Conservation (phyloP, 306 rosid species). For the Astragalus membranaceus region DNA sequence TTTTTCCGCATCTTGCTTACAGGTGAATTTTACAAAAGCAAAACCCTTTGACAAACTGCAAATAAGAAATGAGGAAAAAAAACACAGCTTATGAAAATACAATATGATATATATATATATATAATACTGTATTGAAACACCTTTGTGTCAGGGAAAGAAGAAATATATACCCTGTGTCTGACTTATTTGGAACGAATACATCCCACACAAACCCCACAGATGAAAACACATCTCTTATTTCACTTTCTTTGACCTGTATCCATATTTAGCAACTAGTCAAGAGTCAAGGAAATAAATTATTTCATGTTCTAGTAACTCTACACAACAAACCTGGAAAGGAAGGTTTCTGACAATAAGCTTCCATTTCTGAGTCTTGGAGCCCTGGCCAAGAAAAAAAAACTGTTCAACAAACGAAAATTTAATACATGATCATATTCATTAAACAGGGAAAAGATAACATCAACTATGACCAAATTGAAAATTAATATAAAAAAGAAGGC, state of each 20-base stretch:
- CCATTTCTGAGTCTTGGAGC: slow-evolving; percentile 94
- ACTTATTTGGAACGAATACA: slow-evolving; percentile 58
- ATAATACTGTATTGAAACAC: background rate
- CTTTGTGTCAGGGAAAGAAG: background rate
- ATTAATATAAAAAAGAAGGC: slow-evolving; percentile 3
- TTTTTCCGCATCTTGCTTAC: slow-evolving; percentile 80
- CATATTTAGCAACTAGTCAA: slow-evolving; percentile 30
- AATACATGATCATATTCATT: background rate
- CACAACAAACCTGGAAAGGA: slow-evolving; percentile 76
- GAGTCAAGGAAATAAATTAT: slow-evolving; percentile 10
- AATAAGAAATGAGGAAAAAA: slow-evolving; percentile 15
- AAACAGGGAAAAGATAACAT: background rate
- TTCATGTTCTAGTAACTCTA: background rate
- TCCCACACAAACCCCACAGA: slow-evolving; percentile 93
- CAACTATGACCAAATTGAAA: background rate
- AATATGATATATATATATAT: background rate
- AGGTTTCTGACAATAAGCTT: slow-evolving; percentile 85
- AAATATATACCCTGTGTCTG: slow-evolving; percentile 66
- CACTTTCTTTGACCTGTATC: slow-evolving; percentile 63
- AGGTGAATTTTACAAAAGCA: slow-evolving; percentile 87
- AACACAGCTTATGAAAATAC: background rate
- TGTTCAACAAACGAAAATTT: slow-evolving; percentile 23
- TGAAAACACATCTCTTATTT: slow-evolving; percentile 56
- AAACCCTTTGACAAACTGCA: slow-evolving; percentile 88
- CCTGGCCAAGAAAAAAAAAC: slow-evolving; percentile 44